These are phyloP conservation scores for Guyanaporus albipodus DNA, from an alignment of 768 basidiomycete species.

Conservation along the genomic window DNA sequence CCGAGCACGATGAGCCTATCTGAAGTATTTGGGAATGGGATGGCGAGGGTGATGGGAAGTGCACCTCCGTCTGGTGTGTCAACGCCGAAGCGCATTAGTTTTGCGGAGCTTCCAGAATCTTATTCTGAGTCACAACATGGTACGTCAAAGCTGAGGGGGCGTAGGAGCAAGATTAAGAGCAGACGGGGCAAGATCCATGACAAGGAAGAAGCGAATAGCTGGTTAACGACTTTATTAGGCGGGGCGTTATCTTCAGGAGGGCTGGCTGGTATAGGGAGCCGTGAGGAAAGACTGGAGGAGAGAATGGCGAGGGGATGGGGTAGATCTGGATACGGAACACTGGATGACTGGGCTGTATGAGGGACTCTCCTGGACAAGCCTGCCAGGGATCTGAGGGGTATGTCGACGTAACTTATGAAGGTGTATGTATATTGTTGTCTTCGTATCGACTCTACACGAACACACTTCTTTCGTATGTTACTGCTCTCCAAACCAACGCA, in stretches of 20 bases:
- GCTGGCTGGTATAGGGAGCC: slow-evolving; percentile 17
- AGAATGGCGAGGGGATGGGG: slow-evolving; percentile 49
- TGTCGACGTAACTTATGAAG: slow-evolving; percentile 11
- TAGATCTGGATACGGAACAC: slow-evolving; percentile 36
- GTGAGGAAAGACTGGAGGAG: slow-evolving; percentile 52
- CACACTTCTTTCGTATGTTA: not conserved
- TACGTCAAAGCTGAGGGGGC: slow-evolving; percentile 34
- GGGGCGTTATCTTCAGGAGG: slow-evolving; percentile 25
- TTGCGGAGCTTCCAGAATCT: slow-evolving; percentile 70
- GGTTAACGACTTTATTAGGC: slow-evolving; percentile 22
- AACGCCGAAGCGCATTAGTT: slow-evolving; percentile 76
- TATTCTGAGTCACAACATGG: slow-evolving; percentile 41
- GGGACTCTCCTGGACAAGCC: not conserved
- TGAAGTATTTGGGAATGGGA: slow-evolving; percentile 27
- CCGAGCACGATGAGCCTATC: slow-evolving; percentile 25
- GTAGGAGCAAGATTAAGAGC: slow-evolving; percentile 29
- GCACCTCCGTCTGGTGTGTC: slow-evolving; percentile 46
- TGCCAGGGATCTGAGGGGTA: not conserved
- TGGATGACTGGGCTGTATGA: slow-evolving; percentile 58
- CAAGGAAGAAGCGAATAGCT: slow-evolving; percentile 22
- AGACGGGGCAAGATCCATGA: slow-evolving; percentile 34
- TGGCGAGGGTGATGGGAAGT: slow-evolving; percentile 34
- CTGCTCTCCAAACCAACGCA: too few species aligned
- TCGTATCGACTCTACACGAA: not conserved
- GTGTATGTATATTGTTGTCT: slow-evolving; percentile 4